Evolutionary conservation across 2,329 filamentous ascomycete species (phyloP), one percentile per base, ranked within the genome.

Genomic region (Exophiala sideris): DNA sequence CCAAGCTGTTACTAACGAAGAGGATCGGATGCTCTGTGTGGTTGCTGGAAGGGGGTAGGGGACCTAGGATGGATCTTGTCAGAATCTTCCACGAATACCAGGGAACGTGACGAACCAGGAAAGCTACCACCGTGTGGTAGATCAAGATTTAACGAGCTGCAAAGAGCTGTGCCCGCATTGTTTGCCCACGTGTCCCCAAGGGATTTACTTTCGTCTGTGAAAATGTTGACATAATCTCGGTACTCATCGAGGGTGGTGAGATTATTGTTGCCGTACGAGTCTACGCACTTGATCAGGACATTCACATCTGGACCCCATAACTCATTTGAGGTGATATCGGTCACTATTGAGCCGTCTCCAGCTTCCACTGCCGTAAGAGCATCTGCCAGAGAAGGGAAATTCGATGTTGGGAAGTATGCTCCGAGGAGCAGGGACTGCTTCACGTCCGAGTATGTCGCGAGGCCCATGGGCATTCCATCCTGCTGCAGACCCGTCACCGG

Each of bases 401-500:
- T 9, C n/a, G 8, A 9, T n/a, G n/a, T 9, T 9, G 33, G 33
- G n/a, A 35, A 35, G n/a, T 35, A 35, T 35, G 33, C 8, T n/a
- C 9, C 33, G n/a, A 35, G 33, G 33, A 35, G 33, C 33, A 35
- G 8, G 9, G 33, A 9, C n/a, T 35, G 33, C 33, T 61, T 61
- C 11, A 61, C 33, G 3, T 54, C 53, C 1, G 59, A 59, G 39
- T 61, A 60, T 3, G 59, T 61, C 4, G 54, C 59, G 11, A 61
- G 21, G 11, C 55, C 33, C n/a, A 35, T 18, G 2, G 59, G 57
- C 9, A 59, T 36, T 6, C 48, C 42, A 35, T 54, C 53, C 5
- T 33, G 6, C 16, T 54, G 14, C 3, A 51, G 45, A 35, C 24
- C 52, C 3, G 29, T 33, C n/a, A 61, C 47, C 5, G 58, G 58